Conservation (phyloP, 108 stramenopile species). For the Skeletonema menzelii region DNA sequence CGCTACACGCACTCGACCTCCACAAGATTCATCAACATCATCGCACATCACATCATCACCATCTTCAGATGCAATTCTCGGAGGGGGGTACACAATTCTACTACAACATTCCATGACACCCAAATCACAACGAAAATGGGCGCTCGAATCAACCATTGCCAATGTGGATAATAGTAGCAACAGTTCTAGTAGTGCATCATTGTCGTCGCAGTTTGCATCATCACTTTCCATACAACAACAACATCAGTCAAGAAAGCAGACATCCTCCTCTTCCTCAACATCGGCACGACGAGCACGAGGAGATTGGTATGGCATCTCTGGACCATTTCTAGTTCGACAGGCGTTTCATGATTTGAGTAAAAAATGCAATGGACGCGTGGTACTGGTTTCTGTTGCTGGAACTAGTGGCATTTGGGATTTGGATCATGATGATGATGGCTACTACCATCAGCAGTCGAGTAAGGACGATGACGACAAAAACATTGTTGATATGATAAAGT, state of each 20-base stretch:
- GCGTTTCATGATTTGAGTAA: slow-evolving; percentile 27
- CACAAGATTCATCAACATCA: neutral
- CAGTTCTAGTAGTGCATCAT: neutral
- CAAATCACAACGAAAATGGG: slow-evolving; percentile 22
- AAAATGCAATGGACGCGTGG: slow-evolving; percentile 31
- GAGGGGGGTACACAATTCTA: slow-evolving; percentile 36
- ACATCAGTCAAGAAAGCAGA: neutral
- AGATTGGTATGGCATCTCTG: slow-evolving; percentile 24
- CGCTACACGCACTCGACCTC: slow-evolving; percentile 7
- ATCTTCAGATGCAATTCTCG: neutral
- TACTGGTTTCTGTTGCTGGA: slow-evolving; percentile 29
- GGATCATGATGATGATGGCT: slow-evolving; percentile 5
- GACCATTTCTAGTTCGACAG: slow-evolving; percentile 22
- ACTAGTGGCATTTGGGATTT: slow-evolving; percentile 13
- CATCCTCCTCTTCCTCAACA: neutral
- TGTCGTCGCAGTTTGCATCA: neutral
- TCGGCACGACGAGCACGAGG: slow-evolving; percentile 2
- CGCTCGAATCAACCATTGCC: slow-evolving; percentile 14
- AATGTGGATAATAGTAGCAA: neutral
- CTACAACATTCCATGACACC: slow-evolving; percentile 45
- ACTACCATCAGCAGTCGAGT: neutral
- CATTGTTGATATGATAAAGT: neutral
- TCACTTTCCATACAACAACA: neutral
- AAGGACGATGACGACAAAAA: neutral
- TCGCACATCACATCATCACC: neutral